Conservation (phyloP, 1,284 basidiomycete species). For the Laetiporus sulphureus region DNA sequence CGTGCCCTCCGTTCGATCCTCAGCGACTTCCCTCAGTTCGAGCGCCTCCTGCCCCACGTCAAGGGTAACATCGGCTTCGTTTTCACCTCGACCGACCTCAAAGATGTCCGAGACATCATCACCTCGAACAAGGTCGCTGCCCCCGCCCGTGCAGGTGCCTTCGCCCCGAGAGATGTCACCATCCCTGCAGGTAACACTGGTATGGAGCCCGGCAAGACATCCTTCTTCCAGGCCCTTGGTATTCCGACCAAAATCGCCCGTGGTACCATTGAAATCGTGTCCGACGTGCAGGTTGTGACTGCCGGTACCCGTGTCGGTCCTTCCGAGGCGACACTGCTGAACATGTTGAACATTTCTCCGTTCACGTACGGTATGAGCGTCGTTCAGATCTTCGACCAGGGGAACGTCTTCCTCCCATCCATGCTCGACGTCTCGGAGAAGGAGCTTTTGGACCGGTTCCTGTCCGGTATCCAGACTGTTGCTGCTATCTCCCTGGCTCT, state of each 20-base stretch:
- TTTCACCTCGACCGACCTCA: constrained; percentile 91
- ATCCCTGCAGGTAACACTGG: constrained; percentile 97
- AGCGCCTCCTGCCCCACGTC: constrained; percentile 93
- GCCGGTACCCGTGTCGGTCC: constrained; percentile 92
- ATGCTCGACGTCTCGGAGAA: constrained; percentile 94
- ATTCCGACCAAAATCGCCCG: constrained; percentile 99
- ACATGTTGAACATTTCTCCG: constrained; percentile 98
- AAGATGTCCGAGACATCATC: constrained; percentile 91
- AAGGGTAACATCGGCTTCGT: constrained; percentile 99
- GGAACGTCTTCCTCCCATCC: constrained; percentile 85
- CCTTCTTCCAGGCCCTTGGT: constrained; percentile 99
- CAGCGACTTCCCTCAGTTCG: constrained; percentile 87
- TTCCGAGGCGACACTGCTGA: constrained; percentile 96
- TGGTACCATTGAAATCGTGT: constrained; percentile 99
- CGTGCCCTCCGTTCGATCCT: constrained; percentile 93
- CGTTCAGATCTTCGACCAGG: constrained; percentile 88
- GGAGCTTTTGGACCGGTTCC: constrained; percentile 87
- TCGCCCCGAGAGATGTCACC: constrained; percentile 86
- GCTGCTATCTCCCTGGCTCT: constrained; percentile 94
- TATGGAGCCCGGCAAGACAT: constrained; percentile 99
- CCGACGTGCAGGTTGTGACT: constrained; percentile 92
- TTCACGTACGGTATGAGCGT: constrained; percentile 99
- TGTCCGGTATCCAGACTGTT: constrained; percentile 91
- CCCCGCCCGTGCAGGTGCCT: constrained; percentile 96
- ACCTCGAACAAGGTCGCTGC: constrained; percentile 97